Conservation (phyloP, 306 rosid species). For the Citrullus colocynthis region DNA sequence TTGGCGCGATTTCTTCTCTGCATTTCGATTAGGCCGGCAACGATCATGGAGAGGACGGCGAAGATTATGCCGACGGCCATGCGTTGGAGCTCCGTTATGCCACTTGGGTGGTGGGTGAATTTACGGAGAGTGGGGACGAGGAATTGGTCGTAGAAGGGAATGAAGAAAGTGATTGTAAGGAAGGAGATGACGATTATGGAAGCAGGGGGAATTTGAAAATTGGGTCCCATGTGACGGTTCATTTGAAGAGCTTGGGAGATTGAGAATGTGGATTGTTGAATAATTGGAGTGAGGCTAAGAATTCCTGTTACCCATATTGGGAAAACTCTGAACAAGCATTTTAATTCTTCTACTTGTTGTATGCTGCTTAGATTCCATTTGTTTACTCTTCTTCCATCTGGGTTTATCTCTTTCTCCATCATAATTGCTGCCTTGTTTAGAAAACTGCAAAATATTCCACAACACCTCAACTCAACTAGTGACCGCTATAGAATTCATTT, state of each 20-base stretch:
- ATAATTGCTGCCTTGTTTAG: slow-evolving; percentile 41
- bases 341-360: slow-evolving; percentile 58
- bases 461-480: no score
- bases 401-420: slow-evolving; percentile 31
- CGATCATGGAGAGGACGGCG: slow-evolving; percentile 42
- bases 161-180: slow-evolving; percentile 30
- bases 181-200: slow-evolving; percentile 40
- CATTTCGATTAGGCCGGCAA: slow-evolving; percentile 42
- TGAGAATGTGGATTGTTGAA: slow-evolving; percentile 40
- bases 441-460: neutral
- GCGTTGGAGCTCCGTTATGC: slow-evolving; percentile 45
- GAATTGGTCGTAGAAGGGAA: slow-evolving; percentile 41
- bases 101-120: slow-evolving; percentile 37
- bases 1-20: slow-evolving; percentile 24
- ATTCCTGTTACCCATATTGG: slow-evolving; percentile 48
- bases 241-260: slow-evolving; percentile 62
- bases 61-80: slow-evolving; percentile 51
- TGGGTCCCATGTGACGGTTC: slow-evolving; percentile 56
- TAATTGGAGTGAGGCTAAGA: slow-evolving; percentile 22
- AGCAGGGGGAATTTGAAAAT: slow-evolving; percentile 57
- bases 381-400: slow-evolving; percentile 34
- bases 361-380: slow-evolving; percentile 43
- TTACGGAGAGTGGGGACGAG: slow-evolving; percentile 35
- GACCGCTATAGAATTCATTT: no score
- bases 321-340: slow-evolving; percentile 29